These are phyloP conservation scores for Trametes gibbosa DNA, from an alignment of 768 basidiomycete species.

Conservation along the genomic window DNA sequence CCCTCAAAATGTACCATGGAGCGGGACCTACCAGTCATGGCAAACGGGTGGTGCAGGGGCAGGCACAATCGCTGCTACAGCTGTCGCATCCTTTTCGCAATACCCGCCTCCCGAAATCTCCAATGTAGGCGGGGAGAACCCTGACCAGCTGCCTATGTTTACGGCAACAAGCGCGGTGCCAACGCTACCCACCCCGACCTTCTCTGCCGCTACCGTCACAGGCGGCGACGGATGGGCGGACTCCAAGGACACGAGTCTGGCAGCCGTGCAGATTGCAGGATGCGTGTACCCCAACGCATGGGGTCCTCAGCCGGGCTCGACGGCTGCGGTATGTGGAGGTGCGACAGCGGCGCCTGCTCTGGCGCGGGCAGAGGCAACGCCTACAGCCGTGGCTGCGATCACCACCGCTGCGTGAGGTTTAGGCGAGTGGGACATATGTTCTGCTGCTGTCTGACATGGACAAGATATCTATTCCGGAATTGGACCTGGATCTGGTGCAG, in stretches of 20 bases:
- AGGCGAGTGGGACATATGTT: neutral
- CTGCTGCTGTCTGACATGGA: neutral
- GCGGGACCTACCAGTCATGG: constrained; percentile 57
- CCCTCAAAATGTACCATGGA: constrained; percentile 38
- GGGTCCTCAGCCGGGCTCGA: constrained; percentile 21
- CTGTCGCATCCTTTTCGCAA: constrained; percentile 39
- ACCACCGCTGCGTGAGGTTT: neutral
- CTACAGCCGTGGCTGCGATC: neutral
- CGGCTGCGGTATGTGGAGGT: constrained; percentile 22
- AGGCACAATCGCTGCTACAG: constrained; percentile 44
- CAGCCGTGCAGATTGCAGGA: constrained; percentile 57
- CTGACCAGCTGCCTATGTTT: constrained; percentile 55
- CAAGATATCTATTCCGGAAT: neutral
- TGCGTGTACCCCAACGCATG: constrained; percentile 67
- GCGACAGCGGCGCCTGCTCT: constrained; percentile 5
- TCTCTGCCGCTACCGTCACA: constrained; percentile 39
- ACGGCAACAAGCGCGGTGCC: constrained; percentile 57
- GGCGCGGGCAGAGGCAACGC: neutral
- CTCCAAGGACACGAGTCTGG: constrained; percentile 45
- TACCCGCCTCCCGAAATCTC: constrained; percentile 58
- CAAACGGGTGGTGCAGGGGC: constrained; percentile 67
- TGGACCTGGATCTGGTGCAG: neutral
- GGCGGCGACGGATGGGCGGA: constrained; percentile 60
- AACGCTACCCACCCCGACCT: constrained; percentile 55
- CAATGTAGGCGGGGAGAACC: constrained; percentile 39